Base-by-base conservation (phyloP, 2,329 filamentous ascomycete species). In the Paraphoma chrysanthemicola region DNA sequence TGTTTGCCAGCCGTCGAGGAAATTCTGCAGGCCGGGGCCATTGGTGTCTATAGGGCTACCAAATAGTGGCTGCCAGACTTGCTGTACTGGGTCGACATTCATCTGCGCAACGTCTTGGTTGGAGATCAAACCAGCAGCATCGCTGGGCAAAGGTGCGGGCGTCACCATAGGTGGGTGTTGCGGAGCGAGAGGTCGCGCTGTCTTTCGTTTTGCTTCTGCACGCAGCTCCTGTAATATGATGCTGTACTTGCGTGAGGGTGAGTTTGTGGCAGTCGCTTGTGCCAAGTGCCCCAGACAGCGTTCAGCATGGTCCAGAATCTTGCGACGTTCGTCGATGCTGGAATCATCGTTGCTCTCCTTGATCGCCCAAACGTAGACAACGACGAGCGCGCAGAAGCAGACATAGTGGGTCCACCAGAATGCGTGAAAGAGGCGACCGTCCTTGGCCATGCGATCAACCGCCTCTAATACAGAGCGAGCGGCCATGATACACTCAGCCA, bases 401-500 rank as follows among this genome's bases (percentile, higher is more conserved):
- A 82, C 78, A 45, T 82, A 82, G 17, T 80, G 80, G 9, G 79
- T 82, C 75, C 80, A 83, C 80, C 80, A 82, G 23, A 81, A 76
- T 0, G 79, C 78, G 43, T 81, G 77, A 29, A 78, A 81, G 6
- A 77, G 59, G 16, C 63, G 68, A 28, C 72, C 74, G 29, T 78
- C 76, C 2, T 65, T 51, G 5, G 74, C 76, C 64, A 80, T 75
- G 6, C 68, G 67, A 51, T 81, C 76, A 1, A 79, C 79, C 0
- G 53, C 51, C 23, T 69, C 64, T 3, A 70, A 51, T 8, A 78
- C 76, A 29, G 79, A 72, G 53, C 78, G 75, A 7, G 79, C 79
- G 10, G 79, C 79, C 16, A 74, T 66, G 33, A 81, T 76, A 39
- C 80, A 82, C 53, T 82, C 80, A 8, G 67, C 67, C 1, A 79